These are phyloP conservation scores for Diversispora eburnea DNA, from an alignment of 192 early-diverging fungal species.

Conservation along the genomic window DNA sequence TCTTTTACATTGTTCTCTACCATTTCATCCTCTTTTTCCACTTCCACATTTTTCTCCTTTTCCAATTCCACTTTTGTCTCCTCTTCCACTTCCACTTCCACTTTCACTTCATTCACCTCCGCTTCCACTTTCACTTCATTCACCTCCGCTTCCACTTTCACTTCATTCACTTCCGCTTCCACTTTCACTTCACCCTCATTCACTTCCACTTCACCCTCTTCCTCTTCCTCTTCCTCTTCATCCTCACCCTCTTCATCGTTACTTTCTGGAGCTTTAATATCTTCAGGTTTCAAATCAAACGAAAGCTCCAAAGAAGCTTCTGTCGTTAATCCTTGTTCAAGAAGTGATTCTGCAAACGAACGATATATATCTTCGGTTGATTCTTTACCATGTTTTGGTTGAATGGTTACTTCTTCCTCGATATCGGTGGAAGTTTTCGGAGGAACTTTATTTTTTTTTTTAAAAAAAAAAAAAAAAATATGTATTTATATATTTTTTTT, in stretches of 20 bases:
- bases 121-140: no score
- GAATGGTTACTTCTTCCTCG: not conserved
- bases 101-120: no score
- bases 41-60: no score
- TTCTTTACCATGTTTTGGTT: slow-evolving; percentile 14
- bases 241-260: slow-evolving; percentile 4
- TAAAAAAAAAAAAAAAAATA: not conserved
- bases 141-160: no score
- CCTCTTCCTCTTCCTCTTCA: not conserved
- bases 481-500: not conserved
- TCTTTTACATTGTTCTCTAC: no score
- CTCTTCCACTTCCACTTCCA: no score
- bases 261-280: slow-evolving; percentile 14
- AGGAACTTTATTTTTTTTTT: slow-evolving; percentile 3
- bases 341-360: slow-evolving; percentile 16
- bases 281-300: slow-evolving; percentile 27
- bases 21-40: no score
- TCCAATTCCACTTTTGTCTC: no score
- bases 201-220: no score
- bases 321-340: slow-evolving; percentile 13
- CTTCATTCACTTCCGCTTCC: no score
- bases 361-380: slow-evolving; percentile 19
- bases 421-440: not conserved
- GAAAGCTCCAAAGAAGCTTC: slow-evolving; percentile 13
- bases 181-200: no score